These are phyloP conservation scores for Aureobasidium sp. DNA, from an alignment of 2,329 filamentous ascomycete species.

Conservation along the genomic window DNA sequence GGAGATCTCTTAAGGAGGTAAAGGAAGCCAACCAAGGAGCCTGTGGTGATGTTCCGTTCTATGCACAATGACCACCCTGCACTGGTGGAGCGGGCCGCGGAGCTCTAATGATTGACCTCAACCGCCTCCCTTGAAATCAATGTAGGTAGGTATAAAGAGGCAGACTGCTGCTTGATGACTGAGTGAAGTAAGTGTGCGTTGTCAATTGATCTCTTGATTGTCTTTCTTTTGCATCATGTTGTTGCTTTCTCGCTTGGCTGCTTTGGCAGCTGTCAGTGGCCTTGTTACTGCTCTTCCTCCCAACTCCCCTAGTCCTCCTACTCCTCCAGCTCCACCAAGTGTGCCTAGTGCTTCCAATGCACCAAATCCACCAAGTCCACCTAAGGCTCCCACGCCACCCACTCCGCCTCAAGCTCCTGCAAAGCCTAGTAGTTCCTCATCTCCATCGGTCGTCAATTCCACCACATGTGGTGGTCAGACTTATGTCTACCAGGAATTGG, in stretches of 20 bases:
- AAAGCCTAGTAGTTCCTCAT: no score
- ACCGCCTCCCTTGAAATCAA: background rate
- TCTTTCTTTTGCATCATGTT: background rate
- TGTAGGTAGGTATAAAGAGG: background rate
- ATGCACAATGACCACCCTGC: background rate
- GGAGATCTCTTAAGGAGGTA: background rate
- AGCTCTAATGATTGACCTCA: background rate
- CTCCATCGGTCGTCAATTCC: conserved; percentile 27
- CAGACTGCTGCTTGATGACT: background rate
- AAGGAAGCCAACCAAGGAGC: background rate
- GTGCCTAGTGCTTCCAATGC: background rate
- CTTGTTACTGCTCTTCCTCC: background rate
- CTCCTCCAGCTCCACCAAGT: background rate
- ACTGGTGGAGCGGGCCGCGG: background rate
- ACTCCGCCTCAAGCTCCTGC: no score
- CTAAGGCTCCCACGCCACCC: no score
- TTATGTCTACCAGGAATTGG: conserved; percentile 61
- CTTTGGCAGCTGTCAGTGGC: background rate
- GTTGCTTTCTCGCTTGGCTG: conserved; percentile 4
- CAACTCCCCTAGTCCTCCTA: background rate
- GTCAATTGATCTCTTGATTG: background rate
- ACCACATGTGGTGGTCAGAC: conserved; percentile 53
- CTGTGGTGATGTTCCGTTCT: background rate
- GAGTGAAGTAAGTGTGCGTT: background rate
- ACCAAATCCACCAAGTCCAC: no score